These are phyloP conservation scores for Favolaschia claudopus DNA, from an alignment of 768 basidiomycete species.

Conservation along the genomic window DNA sequence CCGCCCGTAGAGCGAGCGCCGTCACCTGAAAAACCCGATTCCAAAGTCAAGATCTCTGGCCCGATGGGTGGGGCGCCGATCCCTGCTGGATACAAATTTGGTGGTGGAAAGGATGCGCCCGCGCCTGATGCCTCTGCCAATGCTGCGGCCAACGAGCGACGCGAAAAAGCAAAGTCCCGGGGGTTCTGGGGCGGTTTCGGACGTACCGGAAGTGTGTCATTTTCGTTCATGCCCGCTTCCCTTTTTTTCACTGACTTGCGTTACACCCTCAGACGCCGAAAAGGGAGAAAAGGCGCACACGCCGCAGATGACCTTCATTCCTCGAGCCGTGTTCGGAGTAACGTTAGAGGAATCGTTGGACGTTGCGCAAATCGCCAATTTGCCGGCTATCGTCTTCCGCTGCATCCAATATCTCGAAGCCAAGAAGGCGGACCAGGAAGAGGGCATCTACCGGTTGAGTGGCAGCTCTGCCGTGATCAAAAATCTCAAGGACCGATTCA, in stretches of 20 bases:
- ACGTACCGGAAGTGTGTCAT: slow-evolving; percentile 48
- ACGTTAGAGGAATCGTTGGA: slow-evolving; percentile 87
- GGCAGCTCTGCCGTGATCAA: slow-evolving; percentile 97
- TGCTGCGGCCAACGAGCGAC: slow-evolving; percentile 63
- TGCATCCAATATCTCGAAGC: slow-evolving; percentile 94
- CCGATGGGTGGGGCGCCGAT: slow-evolving; percentile 87
- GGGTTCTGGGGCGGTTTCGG: slow-evolving; percentile 96
- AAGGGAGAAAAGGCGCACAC: slow-evolving; percentile 45
- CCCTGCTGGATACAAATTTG: slow-evolving; percentile 91
- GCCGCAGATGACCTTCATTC: slow-evolving; percentile 47
- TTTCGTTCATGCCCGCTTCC: slow-evolving; percentile 15
- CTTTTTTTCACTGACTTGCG: not conserved
- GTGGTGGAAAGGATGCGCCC: slow-evolving; percentile 70
- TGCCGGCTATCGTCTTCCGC: slow-evolving; percentile 95
- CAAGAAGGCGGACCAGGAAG: slow-evolving; percentile 94
- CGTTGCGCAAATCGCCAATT: slow-evolving; percentile 85
- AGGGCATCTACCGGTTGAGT: slow-evolving; percentile 96
- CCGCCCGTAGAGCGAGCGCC: slow-evolving; percentile 55
- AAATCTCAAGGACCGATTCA: slow-evolving; percentile 91
- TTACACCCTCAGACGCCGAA: not conserved
- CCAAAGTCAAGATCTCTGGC: slow-evolving; percentile 86
- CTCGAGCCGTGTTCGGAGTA: slow-evolving; percentile 89
- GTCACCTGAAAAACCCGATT: slow-evolving; percentile 63
- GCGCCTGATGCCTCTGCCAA: slow-evolving; percentile 46
- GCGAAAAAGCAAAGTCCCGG: slow-evolving; percentile 92